A percentile compares a stretch with the other conserved stretches of the same genome.
These are phyloP conservation scores for Fusarium floridanum DNA, from an alignment of 2,329 filamentous ascomycete species.

Conservation along the genomic window DNA sequence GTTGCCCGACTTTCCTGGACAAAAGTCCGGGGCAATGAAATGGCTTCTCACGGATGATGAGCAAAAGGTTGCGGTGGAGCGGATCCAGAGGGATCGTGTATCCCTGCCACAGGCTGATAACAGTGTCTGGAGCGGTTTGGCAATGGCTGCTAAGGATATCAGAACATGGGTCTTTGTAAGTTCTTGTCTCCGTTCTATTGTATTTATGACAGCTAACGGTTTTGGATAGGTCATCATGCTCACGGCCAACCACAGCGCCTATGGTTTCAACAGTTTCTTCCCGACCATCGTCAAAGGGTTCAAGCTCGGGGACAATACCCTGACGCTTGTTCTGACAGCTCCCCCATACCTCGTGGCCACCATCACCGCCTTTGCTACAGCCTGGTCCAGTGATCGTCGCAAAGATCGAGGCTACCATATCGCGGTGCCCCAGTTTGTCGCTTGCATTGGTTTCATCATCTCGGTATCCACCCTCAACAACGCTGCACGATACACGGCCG, in stretches of 20 bases:
- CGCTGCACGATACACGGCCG: constrained; percentile 27
- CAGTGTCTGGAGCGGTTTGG: constrained; percentile 35
- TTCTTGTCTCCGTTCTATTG: background rate
- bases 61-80: constrained; percentile 23
- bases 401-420: constrained; percentile 41
- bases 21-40: constrained; percentile 3
- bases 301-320: constrained; percentile 30
- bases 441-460: background rate
- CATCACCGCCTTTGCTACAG: constrained; percentile 22
- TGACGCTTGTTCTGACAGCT: constrained; percentile 40
- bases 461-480: background rate
- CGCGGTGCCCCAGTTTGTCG: background rate
- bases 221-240: constrained; percentile 20
- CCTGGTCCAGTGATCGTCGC: constrained; percentile 36
- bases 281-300: constrained; percentile 40
- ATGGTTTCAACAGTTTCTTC: constrained; percentile 46
- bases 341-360: constrained; percentile 44
- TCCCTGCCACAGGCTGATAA: constrained; percentile 28
- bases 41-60: constrained; percentile 26
- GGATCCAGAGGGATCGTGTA: constrained; percentile 40
- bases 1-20: constrained; percentile 36
- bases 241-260: constrained; percentile 38
- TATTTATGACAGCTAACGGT: constrained; percentile 5
- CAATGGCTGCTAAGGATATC: constrained; percentile 39
- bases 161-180: constrained; percentile 43